A percentile compares a stretch with the other conserved stretches of the same genome.
These are phyloP conservation scores for Claviceps maximensis DNA, from an alignment of 2,329 filamentous ascomycete species.

Conservation along the genomic window DNA sequence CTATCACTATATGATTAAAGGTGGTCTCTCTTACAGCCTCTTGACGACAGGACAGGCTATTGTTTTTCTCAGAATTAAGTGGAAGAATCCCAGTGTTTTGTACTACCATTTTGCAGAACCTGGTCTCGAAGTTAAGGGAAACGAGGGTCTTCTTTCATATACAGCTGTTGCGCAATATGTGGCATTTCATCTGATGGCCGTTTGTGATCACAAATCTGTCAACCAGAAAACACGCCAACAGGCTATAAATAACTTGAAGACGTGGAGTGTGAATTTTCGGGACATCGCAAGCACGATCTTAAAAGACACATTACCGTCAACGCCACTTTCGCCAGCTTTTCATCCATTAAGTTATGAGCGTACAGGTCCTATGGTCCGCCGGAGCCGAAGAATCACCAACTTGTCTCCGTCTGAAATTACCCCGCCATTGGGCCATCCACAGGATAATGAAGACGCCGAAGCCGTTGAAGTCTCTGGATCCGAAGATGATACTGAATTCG, in stretches of 20 bases:
- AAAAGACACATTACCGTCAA: not conserved
- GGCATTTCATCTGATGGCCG: not conserved
- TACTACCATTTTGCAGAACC: not conserved
- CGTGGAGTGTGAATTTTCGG: not conserved
- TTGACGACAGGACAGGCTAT: not conserved
- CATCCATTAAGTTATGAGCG: not conserved
- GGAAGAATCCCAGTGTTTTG: not conserved
- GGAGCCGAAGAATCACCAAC: too few relatives aligned
- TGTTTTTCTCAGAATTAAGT: not conserved
- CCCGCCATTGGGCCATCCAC: not conserved
- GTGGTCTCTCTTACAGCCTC: not conserved
- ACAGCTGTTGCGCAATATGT: not conserved
- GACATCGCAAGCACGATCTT: not conserved
- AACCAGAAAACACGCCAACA: not conserved
- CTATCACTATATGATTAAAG: not conserved
- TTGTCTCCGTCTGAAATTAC: not conserved
- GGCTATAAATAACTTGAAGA: not conserved
- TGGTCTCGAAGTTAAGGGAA: not conserved
- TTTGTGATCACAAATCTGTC: not conserved
- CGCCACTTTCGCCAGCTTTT: not conserved
- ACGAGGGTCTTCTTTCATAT: not conserved
- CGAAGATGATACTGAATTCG: too few relatives aligned
- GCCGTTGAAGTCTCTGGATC: not conserved
- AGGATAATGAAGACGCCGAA: not conserved
- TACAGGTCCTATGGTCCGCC: too few relatives aligned